Evolutionary conservation across 495 filamentous ascomycete genomes (phyloP), one percentile per base, ranked within the genome.

Genomic region (Friedmanniomyces simplex): DNA sequence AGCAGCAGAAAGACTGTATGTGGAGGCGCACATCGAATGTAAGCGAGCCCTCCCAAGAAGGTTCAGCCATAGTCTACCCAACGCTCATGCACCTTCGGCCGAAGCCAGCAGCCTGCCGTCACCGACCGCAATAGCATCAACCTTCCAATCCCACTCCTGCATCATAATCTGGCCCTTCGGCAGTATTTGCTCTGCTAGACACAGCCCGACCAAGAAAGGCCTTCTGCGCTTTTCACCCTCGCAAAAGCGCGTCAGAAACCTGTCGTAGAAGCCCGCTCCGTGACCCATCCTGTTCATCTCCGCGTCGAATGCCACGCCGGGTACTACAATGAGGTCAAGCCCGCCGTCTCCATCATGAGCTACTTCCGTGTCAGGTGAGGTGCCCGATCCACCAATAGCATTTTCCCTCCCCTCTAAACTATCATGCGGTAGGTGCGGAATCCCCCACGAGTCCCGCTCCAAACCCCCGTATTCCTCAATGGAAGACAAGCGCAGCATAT

Each of bases 241-340:
- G 22, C 63, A 58, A 72, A 90, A 94, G 64, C 82, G 80, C 57
- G 83, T 76, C 68, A 98, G 71, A 70, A 94, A 98, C 73, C 81
- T 83, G 72, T 98, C 93, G 79, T 97, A 98, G 71, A 90, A 98
- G 46, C 94, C 93, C 75, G 88, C 95, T 52, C 93, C 93, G 75
- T 98, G 94, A 10, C 93, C 93, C 12, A 96, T 75, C 66, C 93
- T 77, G 61, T 83, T 78, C 54, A 91, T 81, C 32, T 75, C 77
- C 13, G 72, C 66, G 69, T 96, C 91, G 68, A 97, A 98, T 10
- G 88, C 93, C 70, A 97, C 86, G 14, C 93, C 93, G 1, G 93
- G 93, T 83, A 97, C 83, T 21, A 98, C 78, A 52, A 98, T 82
- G 57, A 97, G 66, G 68, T 98, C 90, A 42, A 96, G 70, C 13